Conservation (phyloP, 257 asterid genomes). For the Phtheirospermum japonicum region DNA sequence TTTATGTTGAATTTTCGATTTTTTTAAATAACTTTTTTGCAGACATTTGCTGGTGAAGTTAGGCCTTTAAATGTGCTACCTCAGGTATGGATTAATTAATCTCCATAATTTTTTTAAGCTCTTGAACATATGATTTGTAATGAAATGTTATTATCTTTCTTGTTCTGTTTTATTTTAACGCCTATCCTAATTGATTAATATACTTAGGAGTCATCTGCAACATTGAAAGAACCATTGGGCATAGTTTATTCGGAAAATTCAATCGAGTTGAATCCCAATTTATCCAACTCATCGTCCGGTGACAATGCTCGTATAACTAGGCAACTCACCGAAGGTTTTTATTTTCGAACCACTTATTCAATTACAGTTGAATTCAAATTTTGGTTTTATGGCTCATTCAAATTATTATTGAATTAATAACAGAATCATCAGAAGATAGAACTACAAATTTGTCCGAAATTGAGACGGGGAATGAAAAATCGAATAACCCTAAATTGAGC, state of each 20-base stretch:
- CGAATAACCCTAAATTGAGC: conserved; percentile 23
- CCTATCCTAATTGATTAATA: background rate
- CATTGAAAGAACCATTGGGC: conserved; percentile 54
- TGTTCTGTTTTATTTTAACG: conserved; percentile 21
- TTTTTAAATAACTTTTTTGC: conserved; percentile 26
- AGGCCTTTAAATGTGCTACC: conserved; percentile 69
- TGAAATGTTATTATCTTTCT: conserved; percentile 22
- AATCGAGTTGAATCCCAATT: conserved; percentile 28
- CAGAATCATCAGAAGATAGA: conserved; percentile 38
- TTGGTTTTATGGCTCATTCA: background rate
- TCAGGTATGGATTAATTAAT: conserved; percentile 46
- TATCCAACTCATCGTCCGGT: conserved; percentile 29
- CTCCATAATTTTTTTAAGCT: background rate
- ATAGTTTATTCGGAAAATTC: conserved; percentile 41
- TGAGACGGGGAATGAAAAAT: conserved; percentile 28
- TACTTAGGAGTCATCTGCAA: conserved; percentile 48
- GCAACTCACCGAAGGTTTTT: conserved; percentile 77
- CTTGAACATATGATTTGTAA: background rate
- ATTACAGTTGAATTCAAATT: background rate
- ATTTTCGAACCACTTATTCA: conserved; percentile 7
- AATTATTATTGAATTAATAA: background rate
- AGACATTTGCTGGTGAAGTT: conserved; percentile 69
- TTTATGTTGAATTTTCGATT: conserved; percentile 23
- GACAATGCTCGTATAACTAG: conserved; percentile 52
- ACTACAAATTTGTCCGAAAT: conserved; percentile 28